Percentiles rank a stretch among this genome's conserved stretches.
Conservation (phyloP, 2,329 filamentous ascomycete species). For the Ambrosiella beaveri region DNA sequence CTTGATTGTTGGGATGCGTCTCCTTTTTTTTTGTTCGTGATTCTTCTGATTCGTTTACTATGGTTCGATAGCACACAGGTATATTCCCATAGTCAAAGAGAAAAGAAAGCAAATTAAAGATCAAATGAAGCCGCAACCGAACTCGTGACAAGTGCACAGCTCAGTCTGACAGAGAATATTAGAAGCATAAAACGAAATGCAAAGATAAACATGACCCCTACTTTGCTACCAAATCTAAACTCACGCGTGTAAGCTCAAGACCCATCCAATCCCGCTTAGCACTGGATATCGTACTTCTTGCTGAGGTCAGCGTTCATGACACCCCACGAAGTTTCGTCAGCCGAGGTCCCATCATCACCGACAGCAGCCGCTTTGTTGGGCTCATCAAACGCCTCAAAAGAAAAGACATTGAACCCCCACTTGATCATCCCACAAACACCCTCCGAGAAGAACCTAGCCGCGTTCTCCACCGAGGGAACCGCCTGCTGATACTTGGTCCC, state of each 20-base stretch:
- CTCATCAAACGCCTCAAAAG: conserved; percentile 60
- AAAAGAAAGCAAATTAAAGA: background rate
- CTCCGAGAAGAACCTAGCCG: conserved; percentile 40
- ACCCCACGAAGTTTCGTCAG: conserved; percentile 53
- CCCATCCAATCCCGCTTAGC: conserved; percentile 4
- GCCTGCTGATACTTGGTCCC: conserved; percentile 46
- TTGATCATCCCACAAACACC: conserved; percentile 46
- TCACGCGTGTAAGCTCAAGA: background rate
- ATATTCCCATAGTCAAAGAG: background rate
- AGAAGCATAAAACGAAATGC: background rate
- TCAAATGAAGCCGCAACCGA: no score
- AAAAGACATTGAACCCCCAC: conserved; percentile 53
- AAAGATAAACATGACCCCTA: background rate
- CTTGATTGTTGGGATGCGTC: background rate
- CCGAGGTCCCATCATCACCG: conserved; percentile 43
- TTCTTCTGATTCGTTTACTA: background rate
- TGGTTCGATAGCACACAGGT: conserved; percentile 3
- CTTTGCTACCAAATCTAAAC: background rate
- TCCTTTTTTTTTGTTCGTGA: background rate
- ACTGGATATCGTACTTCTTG: conserved; percentile 31
- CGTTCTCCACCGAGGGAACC: conserved; percentile 40
- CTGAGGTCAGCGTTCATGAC: conserved; percentile 43
- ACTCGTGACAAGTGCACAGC: no score
- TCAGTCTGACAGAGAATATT: background rate
- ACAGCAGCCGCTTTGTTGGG: conserved; percentile 48